phyloP scores from a whole-genome alignment of 1,284 basidiomycete species.

The Cerrena zonata region DNA sequence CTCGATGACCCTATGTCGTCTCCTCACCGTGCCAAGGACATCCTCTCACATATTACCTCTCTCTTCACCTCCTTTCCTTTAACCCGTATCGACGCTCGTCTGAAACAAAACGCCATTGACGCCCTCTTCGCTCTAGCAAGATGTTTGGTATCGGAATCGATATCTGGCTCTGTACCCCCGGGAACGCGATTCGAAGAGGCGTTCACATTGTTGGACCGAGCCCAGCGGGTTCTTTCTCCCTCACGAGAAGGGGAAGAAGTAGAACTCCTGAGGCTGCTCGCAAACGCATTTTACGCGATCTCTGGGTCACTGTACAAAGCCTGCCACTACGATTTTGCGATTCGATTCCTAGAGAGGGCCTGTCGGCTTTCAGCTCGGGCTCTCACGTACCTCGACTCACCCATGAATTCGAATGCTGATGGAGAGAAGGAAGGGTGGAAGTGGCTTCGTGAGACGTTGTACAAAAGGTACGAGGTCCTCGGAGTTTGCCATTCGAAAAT shows the following conservation, averaged over 20 bases:
- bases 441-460: conserved; percentile 57
- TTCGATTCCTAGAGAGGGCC: conserved; percentile 59
- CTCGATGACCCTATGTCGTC: not conserved
- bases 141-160: conserved; percentile 30
- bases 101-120: conserved; percentile 50
- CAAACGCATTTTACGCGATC: conserved; percentile 62
- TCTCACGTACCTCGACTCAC: conserved; percentile 19
- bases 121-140: conserved; percentile 57
- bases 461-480: conserved; percentile 72
- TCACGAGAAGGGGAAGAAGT: not conserved
- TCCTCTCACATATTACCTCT: too few relatives aligned
- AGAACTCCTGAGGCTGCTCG: conserved; percentile 60
- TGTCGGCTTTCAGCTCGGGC: conserved; percentile 50
- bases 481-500: conserved; percentile 70
- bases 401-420: not conserved
- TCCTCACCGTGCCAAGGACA: not conserved
- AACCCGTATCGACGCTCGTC: too few relatives aligned
- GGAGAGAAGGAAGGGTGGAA: conserved; percentile 42
- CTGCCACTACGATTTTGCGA: conserved; percentile 50
- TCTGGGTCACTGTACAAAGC: conserved; percentile 61
- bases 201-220: conserved; percentile 44
- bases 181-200: conserved; percentile 38
- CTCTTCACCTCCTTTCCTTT: too few relatives aligned
- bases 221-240: conserved; percentile 16
- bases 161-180: conserved; percentile 42